Percentiles rank a stretch among this genome's conserved stretches.
These are phyloP conservation scores for Pelargonium nanum DNA, from an alignment of 345 rosid genomes.

Conservation along the genomic window DNA sequence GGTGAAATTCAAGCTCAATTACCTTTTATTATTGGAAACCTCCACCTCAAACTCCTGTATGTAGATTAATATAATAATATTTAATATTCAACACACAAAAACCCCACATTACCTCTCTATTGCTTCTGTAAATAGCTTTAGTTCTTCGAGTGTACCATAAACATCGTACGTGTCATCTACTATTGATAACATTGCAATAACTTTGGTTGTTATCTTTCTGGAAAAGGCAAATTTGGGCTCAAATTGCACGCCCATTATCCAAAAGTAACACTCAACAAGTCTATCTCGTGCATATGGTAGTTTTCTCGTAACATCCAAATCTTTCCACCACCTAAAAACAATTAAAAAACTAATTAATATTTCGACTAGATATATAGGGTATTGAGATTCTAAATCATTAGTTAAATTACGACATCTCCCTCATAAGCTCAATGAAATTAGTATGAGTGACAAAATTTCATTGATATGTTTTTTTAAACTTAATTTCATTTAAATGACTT, in stretches of 20 bases:
- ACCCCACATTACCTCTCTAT: constrained; percentile 24
- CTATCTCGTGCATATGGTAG: constrained; percentile 16
- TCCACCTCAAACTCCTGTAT: too few species aligned
- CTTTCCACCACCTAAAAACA: constrained; percentile 20
- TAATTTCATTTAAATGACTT: too few species aligned
- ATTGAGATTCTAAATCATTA: too few species aligned
- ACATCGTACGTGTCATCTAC: constrained; percentile 23
- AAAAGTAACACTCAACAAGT: constrained; percentile 12
- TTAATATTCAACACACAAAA: too few species aligned
- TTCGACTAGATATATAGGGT: too few species aligned
- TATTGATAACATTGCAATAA: constrained; percentile 6
- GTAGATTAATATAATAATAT: too few species aligned
- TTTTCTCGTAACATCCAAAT: constrained; percentile 4
- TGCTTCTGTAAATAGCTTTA: constrained; percentile 4
- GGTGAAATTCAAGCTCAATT: too few species aligned
- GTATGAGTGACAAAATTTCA: too few species aligned
- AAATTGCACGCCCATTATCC: constrained; percentile 10
- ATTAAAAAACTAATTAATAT: too few species aligned
- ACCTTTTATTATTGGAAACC: too few species aligned
- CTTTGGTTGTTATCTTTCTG: constrained; percentile 6
- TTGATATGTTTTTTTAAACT: too few species aligned
- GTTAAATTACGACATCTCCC: not conserved
- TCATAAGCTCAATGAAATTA: too few species aligned
- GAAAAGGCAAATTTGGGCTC: constrained; percentile 4
- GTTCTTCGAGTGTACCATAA: constrained; percentile 18